Percentiles rank a stretch among this genome's conserved stretches.
Evolutionary conservation across 2,329 filamentous ascomycete species (phyloP).

Genomic region (Amesomyces nigricolor): DNA sequence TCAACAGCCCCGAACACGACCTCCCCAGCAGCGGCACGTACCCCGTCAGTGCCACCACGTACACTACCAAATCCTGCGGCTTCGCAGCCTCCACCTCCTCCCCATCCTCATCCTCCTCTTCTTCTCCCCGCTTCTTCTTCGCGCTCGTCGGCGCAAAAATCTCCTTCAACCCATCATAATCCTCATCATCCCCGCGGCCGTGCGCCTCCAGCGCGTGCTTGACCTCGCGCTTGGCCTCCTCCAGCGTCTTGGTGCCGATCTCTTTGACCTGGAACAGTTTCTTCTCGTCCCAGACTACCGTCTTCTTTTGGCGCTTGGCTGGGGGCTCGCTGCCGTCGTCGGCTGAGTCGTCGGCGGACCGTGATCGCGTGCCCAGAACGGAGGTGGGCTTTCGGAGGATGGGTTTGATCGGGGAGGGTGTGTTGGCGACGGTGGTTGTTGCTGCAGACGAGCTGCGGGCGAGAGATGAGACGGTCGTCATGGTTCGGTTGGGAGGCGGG

Average conservation of each 20-base stretch:
- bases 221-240: conserved; percentile 52
- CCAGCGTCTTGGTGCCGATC: conserved; percentile 47
- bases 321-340: conserved; percentile 37
- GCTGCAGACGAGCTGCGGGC: conserved; percentile 18
- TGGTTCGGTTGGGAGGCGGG: conserved; percentile 7
- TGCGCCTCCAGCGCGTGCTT: conserved; percentile 52
- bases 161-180: conserved; percentile 57
- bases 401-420: conserved; percentile 43
- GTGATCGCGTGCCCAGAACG: conserved; percentile 36
- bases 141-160: conserved; percentile 47
- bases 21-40: conserved; percentile 56
- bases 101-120: conserved; percentile 41
- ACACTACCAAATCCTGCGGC: conserved; percentile 53
- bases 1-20: conserved; percentile 54
- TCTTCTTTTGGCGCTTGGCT: conserved; percentile 48
- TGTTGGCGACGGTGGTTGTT: background rate
- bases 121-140: conserved; percentile 34
- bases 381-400: conserved; percentile 46
- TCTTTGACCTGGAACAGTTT: conserved; percentile 52
- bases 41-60: conserved; percentile 58
- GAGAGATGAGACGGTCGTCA: conserved; percentile 35
- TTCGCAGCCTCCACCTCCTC: conserved; percentile 40
- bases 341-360: conserved; percentile 36
- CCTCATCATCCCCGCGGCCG: conserved; percentile 51
- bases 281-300: conserved; percentile 53